A percentile compares a stretch with the other conserved stretches of the same genome.
Conservation (phyloP, 768 basidiomycete genomes). For the Auriculariales sp. region DNA sequence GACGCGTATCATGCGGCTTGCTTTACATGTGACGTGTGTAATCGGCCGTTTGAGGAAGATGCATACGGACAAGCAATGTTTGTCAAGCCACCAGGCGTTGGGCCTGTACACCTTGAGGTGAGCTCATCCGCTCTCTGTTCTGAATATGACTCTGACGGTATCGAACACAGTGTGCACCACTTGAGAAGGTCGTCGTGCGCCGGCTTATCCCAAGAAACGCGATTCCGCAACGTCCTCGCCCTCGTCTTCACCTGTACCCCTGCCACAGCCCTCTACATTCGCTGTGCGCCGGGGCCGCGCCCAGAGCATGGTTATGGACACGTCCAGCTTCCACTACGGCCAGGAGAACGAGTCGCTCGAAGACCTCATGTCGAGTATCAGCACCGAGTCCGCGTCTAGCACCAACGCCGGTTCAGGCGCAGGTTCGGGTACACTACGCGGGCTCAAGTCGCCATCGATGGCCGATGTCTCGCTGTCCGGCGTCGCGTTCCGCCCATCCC, state of each 20-base stretch:
- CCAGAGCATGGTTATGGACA: no score
- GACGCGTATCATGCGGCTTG: slow-evolving; percentile 58
- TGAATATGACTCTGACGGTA: background rate
- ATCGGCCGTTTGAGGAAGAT: slow-evolving; percentile 45
- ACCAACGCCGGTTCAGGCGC: slow-evolving; percentile 23
- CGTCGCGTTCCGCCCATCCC: no score
- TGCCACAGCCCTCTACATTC: no score
- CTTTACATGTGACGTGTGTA: slow-evolving; percentile 59
- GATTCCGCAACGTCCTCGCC: no score
- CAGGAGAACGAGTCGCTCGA: no score
- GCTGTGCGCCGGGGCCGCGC: no score
- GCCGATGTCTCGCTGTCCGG: background rate
- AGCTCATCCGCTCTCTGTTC: slow-evolving; percentile 10
- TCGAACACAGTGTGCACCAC: slow-evolving; percentile 22
- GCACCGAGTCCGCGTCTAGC: no score
- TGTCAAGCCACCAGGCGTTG: slow-evolving; percentile 38
- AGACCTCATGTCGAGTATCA: no score
- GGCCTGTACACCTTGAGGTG: slow-evolving; percentile 57
- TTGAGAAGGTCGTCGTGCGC: background rate
- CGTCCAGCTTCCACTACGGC: no score
- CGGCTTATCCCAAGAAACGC: no score
- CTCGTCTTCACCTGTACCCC: no score
- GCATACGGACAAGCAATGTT: slow-evolving; percentile 54
- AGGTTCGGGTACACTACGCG: slow-evolving; percentile 20
- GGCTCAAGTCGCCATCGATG: background rate